Evolutionary conservation across 1,284 basidiomycete species (phyloP).

Genomic region (Puccinia coronata): DNA sequence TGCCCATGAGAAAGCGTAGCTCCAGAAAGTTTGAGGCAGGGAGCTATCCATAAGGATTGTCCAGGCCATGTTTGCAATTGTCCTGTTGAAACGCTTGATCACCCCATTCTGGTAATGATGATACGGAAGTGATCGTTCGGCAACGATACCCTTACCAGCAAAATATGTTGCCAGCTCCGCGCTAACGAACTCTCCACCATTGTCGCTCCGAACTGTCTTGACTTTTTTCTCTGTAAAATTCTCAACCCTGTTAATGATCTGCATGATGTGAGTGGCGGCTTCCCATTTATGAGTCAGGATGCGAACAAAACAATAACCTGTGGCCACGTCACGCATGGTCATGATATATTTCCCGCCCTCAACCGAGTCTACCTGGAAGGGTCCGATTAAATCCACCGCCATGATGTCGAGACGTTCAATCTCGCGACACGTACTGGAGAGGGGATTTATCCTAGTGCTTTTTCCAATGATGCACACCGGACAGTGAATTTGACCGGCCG

Average conservation of each 20-base stretch:
- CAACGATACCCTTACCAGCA: no score
- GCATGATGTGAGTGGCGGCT: not conserved
- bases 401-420: not conserved
- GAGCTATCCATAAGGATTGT: not conserved
- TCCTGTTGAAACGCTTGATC: no score
- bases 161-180: no score
- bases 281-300: not conserved
- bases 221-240: no score
- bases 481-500: not conserved
- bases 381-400: not conserved
- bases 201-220: no score
- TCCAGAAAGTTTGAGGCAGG: slow-evolving; percentile 18
- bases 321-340: no score
- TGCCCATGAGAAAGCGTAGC: slow-evolving; percentile 1
- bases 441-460: not conserved
- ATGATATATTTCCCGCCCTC: not conserved
- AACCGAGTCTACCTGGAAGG: not conserved
- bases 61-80: not conserved
- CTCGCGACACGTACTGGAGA: not conserved
- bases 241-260: no score
- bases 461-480: not conserved
- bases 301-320: not conserved
- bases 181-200: no score
- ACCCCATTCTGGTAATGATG: no score
- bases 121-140: no score